These are phyloP conservation scores for Hypoxylon fuscum DNA, from an alignment of 495 filamentous ascomycete species.

Conservation along the genomic window DNA sequence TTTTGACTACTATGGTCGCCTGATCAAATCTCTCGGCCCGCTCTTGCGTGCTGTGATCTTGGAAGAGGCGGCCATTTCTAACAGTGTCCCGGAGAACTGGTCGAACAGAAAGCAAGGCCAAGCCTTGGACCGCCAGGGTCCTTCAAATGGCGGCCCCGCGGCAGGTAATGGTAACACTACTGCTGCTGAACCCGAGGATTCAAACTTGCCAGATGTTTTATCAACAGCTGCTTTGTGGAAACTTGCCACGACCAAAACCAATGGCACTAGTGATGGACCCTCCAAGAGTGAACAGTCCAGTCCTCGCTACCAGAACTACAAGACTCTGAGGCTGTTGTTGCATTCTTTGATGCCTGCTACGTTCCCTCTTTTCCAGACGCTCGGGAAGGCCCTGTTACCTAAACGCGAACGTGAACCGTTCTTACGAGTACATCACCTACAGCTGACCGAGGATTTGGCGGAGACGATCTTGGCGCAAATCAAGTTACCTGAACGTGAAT, in stretches of 20 bases:
- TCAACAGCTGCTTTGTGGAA: slow-evolving; percentile 37
- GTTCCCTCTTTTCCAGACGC: slow-evolving; percentile 76
- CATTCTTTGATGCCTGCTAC: slow-evolving; percentile 76
- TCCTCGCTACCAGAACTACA: slow-evolving; percentile 76
- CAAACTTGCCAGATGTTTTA: slow-evolving; percentile 29
- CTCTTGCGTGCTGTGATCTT: slow-evolving; percentile 80
- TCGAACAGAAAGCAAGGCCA: slow-evolving; percentile 38
- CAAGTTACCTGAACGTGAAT: slow-evolving; percentile 39
- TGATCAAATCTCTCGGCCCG: slow-evolving; percentile 76
- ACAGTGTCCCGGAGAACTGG: slow-evolving; percentile 56
- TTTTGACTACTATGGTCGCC: slow-evolving; percentile 75
- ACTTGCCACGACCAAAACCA: slow-evolving; percentile 24
- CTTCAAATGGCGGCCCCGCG: not conserved
- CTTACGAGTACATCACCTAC: slow-evolving; percentile 71
- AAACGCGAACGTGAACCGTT: slow-evolving; percentile 72
- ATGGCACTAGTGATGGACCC: slow-evolving; percentile 20
- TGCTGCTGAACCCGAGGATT: slow-evolving; percentile 33
- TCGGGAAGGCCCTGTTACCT: slow-evolving; percentile 81
- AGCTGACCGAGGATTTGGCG: slow-evolving; percentile 82
- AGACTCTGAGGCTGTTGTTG: slow-evolving; percentile 77
- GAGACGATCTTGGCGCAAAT: slow-evolving; percentile 74
- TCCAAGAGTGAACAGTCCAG: slow-evolving; percentile 50
- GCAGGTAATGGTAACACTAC: slow-evolving; percentile 9
- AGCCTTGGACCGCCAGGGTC: slow-evolving; percentile 21
- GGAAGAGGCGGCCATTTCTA: slow-evolving; percentile 78